Evolutionary conservation across 257 asterid genomes (phyloP).

Genomic region (Scutellaria baicalensis): DNA sequence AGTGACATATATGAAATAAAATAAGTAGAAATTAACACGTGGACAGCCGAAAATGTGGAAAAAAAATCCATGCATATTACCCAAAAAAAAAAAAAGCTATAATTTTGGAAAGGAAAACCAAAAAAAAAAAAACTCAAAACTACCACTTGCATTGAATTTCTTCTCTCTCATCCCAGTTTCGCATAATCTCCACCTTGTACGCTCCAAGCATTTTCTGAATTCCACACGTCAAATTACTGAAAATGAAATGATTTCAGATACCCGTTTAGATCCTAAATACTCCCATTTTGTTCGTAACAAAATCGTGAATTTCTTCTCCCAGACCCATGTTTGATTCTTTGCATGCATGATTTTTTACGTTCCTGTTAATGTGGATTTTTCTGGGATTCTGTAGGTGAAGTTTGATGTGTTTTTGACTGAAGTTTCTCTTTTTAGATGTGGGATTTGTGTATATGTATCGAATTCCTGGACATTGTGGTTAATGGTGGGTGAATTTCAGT

Average conservation of each 20-base stretch:
- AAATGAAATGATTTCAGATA: background rate
- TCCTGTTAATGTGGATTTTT: background rate
- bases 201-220: conserved; percentile 13
- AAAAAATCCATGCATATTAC: background rate
- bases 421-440: background rate
- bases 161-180: conserved; percentile 27
- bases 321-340: background rate
- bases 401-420: background rate
- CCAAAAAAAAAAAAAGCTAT: background rate
- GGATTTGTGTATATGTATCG: background rate
- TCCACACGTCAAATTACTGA: conserved; percentile 12
- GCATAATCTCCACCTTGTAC: conserved; percentile 27
- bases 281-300: conserved; percentile 1
- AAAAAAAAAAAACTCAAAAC: background rate
- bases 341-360: conserved; percentile 23
- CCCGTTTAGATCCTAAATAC: conserved; percentile 1
- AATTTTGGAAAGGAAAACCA: background rate
- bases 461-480: background rate
- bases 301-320: conserved; percentile 11
- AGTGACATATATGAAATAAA: no score
- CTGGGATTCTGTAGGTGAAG: background rate
- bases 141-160: background rate
- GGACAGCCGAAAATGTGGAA: background rate
- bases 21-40: background rate
- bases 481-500: background rate